Evolutionary conservation across 129 eudicot species (phyloP).

Genomic region (Pseudognaphalium luteoalbum): DNA sequence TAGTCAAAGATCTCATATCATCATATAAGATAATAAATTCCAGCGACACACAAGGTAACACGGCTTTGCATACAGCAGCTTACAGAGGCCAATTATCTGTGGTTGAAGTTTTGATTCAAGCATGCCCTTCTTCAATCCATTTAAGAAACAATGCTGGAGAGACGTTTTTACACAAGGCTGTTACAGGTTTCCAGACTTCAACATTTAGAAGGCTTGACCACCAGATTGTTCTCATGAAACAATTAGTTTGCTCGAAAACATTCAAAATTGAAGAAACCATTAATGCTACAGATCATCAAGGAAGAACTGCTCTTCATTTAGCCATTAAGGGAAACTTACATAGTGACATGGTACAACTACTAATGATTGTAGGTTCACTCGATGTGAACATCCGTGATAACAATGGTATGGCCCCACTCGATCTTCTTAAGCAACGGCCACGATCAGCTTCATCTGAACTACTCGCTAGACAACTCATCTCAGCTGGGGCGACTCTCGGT

Average conservation of each 20-base stretch:
- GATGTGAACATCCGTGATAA: conserved; percentile 64
- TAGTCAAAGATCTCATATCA: conserved; percentile 60
- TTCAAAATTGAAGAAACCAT: conserved; percentile 57
- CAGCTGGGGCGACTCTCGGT: conserved; percentile 77
- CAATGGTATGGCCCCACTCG: conserved; percentile 75
- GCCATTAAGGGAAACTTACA: conserved; percentile 76
- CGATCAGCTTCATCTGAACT: conserved; percentile 72
- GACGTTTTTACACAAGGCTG: conserved; percentile 73
- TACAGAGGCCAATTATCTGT: conserved; percentile 70
- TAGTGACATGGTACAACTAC: conserved; percentile 67
- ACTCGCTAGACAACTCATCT: conserved; percentile 63
- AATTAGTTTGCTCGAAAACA: conserved; percentile 43
- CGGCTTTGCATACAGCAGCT: conserved; percentile 88
- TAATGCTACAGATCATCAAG: conserved; percentile 55
- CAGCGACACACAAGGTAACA: conserved; percentile 74
- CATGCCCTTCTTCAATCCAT: conserved; percentile 52
- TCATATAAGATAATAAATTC: conserved; percentile 53
- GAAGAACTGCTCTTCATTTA: conserved; percentile 83
- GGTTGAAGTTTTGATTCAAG: conserved; percentile 65
- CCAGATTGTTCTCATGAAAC: conserved; percentile 78
- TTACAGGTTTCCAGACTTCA: conserved; percentile 73
- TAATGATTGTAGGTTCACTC: conserved; percentile 60
- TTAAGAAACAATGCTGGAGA: conserved; percentile 67
- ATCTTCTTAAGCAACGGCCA: conserved; percentile 73
- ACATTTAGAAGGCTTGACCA: conserved; percentile 73